phyloP scores from a whole-genome alignment of 768 basidiomycete genomes.

The Kwoniella sp. region DNA sequence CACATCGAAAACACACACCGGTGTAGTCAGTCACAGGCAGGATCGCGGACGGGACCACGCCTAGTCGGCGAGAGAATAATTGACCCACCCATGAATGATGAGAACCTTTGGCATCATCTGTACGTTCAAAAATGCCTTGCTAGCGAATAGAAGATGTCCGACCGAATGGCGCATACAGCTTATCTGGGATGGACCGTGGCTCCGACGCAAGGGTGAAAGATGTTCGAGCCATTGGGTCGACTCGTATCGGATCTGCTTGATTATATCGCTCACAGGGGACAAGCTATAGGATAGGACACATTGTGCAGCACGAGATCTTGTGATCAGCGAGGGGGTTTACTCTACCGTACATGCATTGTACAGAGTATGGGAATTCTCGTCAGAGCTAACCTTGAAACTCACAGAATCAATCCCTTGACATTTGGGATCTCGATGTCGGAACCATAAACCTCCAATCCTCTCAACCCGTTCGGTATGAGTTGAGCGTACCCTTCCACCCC shows the following conservation, averaged over 20 bases:
- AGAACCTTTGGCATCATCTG: conserved; percentile 18
- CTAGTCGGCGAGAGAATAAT: too few relatives aligned
- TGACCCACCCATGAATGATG: conserved; percentile 31
- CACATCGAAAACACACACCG: too few relatives aligned
- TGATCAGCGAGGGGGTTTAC: too few relatives aligned
- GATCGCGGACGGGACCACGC: too few relatives aligned
- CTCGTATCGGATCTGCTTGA: conserved; percentile 40
- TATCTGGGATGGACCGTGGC: conserved; percentile 27
- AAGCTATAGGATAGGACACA: conserved; percentile 3
- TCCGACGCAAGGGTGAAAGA: conserved; percentile 31
- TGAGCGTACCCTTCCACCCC: conserved; percentile 4
- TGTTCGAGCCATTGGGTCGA: conserved; percentile 32
- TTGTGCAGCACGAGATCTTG: neutral
- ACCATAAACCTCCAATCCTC: conserved; percentile 29
- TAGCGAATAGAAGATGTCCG: conserved; percentile 28
- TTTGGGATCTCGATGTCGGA: conserved; percentile 26
- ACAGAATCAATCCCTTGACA: conserved; percentile 37
- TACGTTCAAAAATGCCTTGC: conserved; percentile 19
- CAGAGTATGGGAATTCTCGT: too few relatives aligned
- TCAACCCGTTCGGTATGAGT: conserved; percentile 27
- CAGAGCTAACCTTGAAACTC: neutral
- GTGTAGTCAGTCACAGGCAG: too few relatives aligned
- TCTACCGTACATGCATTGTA: too few relatives aligned
- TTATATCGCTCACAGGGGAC: conserved; percentile 33
- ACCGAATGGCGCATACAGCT: conserved; percentile 29